Evolutionary conservation across 2,329 filamentous ascomycete genomes (phyloP), one percentile per base, ranked within the genome.

Genomic region (Microdochium bolleyi): DNA sequence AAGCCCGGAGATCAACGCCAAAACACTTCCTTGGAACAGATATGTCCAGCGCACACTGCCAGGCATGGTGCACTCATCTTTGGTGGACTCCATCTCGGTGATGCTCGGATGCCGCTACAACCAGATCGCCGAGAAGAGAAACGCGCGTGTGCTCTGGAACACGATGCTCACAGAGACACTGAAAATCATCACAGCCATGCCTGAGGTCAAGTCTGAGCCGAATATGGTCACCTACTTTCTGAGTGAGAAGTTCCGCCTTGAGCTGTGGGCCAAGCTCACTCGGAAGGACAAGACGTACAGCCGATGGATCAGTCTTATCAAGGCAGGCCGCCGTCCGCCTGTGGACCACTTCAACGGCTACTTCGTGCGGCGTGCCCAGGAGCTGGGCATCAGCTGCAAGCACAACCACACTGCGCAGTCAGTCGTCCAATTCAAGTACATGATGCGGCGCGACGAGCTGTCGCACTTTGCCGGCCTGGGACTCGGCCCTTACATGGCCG

Each of bases 321-420:
- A 80, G 11, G 66, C 70, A 1, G 86, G 88, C 1, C 71, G 72
- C 55, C 70, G 75, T 54, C 90, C 89, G 0, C 90, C 96, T 61
- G 80, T 96, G 41, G 82, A 92, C 48, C 95, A 86, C 62, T 80
- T 92, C 59, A 96, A 95, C 65, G 92, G 92, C 1, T 99, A 92
- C 71, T 87, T 99, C 55, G 77, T 95, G 30, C 77, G 74, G 50
- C 79, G 86, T 41, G 94, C 88, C 0, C 77, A 81, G 60, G 80
- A 88, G 64, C 62, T 92, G 55, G 88, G 89, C 1, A 73, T 96
- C n/a, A 74, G 80, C 50, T 84, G 84, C 61, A 80, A 83, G 11
- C 74, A 85, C 56, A 94, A 95, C 64, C 84, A 85, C 60, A 79
- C 88, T 74, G 73, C 95, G 44, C 73, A 87, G 66, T 75, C 84